A percentile compares a stretch with the other conserved stretches of the same genome.
phyloP scores from a whole-genome alignment of 2,329 filamentous ascomycete genomes.

The Pleurostoma richardsiae region DNA sequence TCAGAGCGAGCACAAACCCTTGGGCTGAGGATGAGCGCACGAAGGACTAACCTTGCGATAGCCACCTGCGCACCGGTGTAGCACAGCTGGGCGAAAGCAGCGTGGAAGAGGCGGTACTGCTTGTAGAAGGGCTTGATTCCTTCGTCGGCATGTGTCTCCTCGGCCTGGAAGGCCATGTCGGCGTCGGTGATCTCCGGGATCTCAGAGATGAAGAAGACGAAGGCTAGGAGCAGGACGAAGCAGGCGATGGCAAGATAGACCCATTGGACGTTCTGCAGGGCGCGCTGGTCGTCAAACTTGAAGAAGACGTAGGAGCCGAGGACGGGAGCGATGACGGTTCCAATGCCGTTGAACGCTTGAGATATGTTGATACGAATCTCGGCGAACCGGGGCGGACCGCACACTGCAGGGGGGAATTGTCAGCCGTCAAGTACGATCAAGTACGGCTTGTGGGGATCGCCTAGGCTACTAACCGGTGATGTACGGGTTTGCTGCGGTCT shows the following conservation, averaged over 20 bases:
- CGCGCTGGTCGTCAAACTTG: slow-evolving; percentile 49
- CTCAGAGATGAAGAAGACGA: slow-evolving; percentile 60
- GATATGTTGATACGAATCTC: slow-evolving; percentile 72
- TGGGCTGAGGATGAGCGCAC: background rate
- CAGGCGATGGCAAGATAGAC: slow-evolving; percentile 69
- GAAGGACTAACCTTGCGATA: slow-evolving; percentile 36
- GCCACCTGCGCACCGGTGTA: slow-evolving; percentile 70
- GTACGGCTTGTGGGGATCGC: background rate
- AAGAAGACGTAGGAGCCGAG: slow-evolving; percentile 73
- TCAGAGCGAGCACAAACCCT: background rate
- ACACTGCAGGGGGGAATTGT: slow-evolving; percentile 21
- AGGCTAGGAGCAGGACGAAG: slow-evolving; percentile 64
- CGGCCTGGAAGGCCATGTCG: slow-evolving; percentile 60
- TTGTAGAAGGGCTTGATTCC: slow-evolving; percentile 60
- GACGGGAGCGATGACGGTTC: slow-evolving; percentile 67
- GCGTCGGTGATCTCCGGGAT: slow-evolving; percentile 70
- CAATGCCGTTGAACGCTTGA: slow-evolving; percentile 73
- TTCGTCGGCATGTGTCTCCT: slow-evolving; percentile 45
- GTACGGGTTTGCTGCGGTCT: slow-evolving; percentile 74
- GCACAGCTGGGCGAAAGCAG: slow-evolving; percentile 70
- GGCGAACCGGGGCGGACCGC: slow-evolving; percentile 61
- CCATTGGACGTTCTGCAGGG: slow-evolving; percentile 67
- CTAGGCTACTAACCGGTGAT: slow-evolving; percentile 47
- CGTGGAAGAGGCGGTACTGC: slow-evolving; percentile 73
- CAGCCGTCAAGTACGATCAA: background rate